A percentile compares a stretch with the other conserved stretches of the same genome.
These are phyloP conservation scores for Rhodotorula sp. DNA, from an alignment of 1,284 basidiomycete genomes.

Conservation along the genomic window DNA sequence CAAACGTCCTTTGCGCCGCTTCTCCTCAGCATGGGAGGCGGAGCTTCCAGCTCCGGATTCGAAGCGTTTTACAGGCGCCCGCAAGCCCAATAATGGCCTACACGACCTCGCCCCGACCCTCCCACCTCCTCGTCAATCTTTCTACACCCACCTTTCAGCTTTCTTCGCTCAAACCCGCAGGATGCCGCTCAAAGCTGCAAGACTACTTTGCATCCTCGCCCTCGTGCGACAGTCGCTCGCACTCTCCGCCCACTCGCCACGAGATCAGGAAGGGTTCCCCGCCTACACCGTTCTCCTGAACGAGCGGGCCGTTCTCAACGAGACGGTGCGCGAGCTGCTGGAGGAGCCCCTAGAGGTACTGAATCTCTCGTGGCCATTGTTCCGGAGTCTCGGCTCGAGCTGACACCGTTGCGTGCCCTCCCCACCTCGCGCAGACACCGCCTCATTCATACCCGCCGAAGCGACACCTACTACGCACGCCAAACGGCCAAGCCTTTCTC, in stretches of 20 bases:
- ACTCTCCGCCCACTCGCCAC: constrained; percentile 41
- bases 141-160: too few species aligned
- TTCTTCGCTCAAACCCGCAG: too few species aligned
- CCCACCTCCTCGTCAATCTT: too few species aligned
- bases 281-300: constrained; percentile 34
- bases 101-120: too few species aligned
- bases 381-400: not conserved
- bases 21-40: too few species aligned
- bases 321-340: constrained; percentile 24
- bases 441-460: not conserved
- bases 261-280: constrained; percentile 41
- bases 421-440: constrained; percentile 5
- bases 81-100: too few species aligned
- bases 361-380: not conserved
- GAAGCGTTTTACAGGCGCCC: too few species aligned
- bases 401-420: not conserved
- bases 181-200: too few species aligned
- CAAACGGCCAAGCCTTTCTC: constrained; percentile 42
- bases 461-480: constrained; percentile 33
- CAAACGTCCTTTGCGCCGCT: too few species aligned
- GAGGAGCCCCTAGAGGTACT: constrained; percentile 8
- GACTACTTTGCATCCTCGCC: not conserved
- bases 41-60: too few species aligned
- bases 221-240: constrained; percentile 5
- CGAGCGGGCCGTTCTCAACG: constrained; percentile 37